These are phyloP conservation scores for Artemisia annua DNA, from an alignment of 129 eudicot species.

Conservation along the genomic window DNA sequence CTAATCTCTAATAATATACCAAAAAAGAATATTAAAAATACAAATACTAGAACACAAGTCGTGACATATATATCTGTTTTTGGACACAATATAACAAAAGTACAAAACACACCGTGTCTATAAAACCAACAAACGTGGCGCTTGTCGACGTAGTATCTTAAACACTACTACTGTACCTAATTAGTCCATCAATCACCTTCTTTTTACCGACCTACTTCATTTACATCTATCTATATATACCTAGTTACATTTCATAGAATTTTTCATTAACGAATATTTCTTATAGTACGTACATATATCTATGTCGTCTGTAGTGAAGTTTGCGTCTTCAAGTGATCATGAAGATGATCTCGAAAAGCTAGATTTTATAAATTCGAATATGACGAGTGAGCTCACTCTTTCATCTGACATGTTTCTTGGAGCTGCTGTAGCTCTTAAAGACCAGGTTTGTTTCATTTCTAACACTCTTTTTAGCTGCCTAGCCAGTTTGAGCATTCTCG, in stretches of 20 bases:
- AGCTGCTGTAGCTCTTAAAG: constrained; percentile 72
- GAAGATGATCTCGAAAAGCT: constrained; percentile 38
- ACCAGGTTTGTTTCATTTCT: constrained; percentile 25
- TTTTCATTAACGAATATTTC: neutral
- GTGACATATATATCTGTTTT: constrained; percentile 28
- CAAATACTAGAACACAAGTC: constrained; percentile 11
- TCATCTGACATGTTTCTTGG: constrained; percentile 50
- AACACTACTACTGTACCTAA: neutral
- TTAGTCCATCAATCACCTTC: too few species aligned
- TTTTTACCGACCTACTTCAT: constrained; percentile 21
- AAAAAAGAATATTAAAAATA: neutral
- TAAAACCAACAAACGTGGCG: constrained; percentile 13
- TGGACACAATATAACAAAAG: neutral
- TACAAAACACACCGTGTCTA: constrained; percentile 26
- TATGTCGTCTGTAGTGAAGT: constrained; percentile 47
- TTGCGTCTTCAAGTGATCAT: constrained; percentile 45
- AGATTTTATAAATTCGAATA: constrained; percentile 36
- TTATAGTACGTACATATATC: constrained; percentile 2
- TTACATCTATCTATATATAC: constrained; percentile 6
- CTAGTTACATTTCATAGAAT: neutral
- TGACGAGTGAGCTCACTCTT: constrained; percentile 26
- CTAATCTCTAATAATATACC: neutral
- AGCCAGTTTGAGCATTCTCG: too few species aligned
- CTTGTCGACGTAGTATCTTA: constrained; percentile 24
- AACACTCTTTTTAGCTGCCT: too few species aligned